Conservation (phyloP, 1,284 basidiomycete species). For the Schizophyllum commune region DNA sequence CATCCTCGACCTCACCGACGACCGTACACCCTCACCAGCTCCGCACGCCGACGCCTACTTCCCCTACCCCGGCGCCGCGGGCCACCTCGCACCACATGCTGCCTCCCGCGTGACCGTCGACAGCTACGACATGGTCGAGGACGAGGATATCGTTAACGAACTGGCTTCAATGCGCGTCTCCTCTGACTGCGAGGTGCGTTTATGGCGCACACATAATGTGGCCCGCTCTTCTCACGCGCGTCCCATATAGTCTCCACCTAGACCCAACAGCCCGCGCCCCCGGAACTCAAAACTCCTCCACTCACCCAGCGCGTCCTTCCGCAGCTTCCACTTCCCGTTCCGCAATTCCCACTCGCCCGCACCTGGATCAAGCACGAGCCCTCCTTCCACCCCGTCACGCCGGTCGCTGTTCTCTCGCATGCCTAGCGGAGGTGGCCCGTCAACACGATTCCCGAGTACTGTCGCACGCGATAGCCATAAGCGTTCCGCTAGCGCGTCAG, state of each 20-base stretch:
- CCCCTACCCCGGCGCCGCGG: slow-evolving; percentile 42
- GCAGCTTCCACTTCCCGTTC: slow-evolving; percentile 46
- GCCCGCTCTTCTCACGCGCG: background rate
- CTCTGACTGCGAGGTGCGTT: slow-evolving; percentile 13
- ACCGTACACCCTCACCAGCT: slow-evolving; percentile 19
- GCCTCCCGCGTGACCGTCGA: slow-evolving; percentile 33
- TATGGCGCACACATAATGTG: background rate
- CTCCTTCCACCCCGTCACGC: slow-evolving; percentile 27
- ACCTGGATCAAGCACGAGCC: slow-evolving; percentile 20
- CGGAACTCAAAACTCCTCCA: background rate
- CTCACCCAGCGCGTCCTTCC: slow-evolving; percentile 41
- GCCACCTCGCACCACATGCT: slow-evolving; percentile 12
- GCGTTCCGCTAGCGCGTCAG: slow-evolving; percentile 37
- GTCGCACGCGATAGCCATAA: slow-evolving; percentile 25
- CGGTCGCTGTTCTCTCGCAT: slow-evolving; percentile 35
- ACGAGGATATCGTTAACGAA: slow-evolving; percentile 30
- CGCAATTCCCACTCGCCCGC: slow-evolving; percentile 31
- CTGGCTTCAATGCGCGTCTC: slow-evolving; percentile 14
- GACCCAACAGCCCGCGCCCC: slow-evolving; percentile 5
- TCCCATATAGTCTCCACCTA: slow-evolving; percentile 16
- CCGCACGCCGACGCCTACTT: slow-evolving; percentile 40
- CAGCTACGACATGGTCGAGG: slow-evolving; percentile 51
- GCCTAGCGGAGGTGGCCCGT: slow-evolving; percentile 25
- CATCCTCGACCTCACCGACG: slow-evolving; percentile 16
- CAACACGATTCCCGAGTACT: background rate